phyloP scores from a whole-genome alignment of 306 rosid species.

The Clitoria ternatea region DNA sequence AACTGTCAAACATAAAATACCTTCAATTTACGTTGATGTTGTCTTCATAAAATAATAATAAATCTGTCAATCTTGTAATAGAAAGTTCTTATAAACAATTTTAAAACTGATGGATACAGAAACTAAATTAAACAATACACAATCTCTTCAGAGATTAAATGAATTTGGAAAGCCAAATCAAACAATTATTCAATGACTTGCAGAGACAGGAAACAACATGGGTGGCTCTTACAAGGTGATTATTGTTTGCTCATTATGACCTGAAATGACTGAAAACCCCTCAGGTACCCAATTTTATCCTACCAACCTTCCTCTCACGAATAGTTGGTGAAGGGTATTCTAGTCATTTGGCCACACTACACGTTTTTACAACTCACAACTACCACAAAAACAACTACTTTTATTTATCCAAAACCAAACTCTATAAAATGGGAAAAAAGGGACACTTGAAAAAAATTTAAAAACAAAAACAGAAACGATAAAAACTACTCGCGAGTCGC shows the following conservation, averaged over 20 bases:
- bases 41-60: no score
- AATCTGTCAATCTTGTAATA: no score
- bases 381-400: not conserved
- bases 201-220: not conserved
- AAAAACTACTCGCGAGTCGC: constrained; percentile 10
- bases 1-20: no score
- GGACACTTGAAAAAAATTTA: not conserved
- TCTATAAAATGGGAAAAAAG: not conserved
- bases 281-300: not conserved
- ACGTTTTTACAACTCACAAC: not conserved
- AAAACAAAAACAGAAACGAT: no score
- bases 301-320: not conserved
- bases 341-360: not conserved
- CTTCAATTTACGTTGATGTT: no score
- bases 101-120: no score
- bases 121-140: no score
- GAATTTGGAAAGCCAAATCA: no score
- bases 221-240: constrained; percentile 15
- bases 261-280: constrained; percentile 25
- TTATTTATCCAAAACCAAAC: constrained; percentile 19
- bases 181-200: no score
- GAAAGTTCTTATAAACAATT: no score
- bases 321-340: constrained; percentile 20
- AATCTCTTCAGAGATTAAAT: no score
- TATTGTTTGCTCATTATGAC: not conserved